phyloP scores from a whole-genome alignment of 148 eudicot species.

The Nepenthes gracilis region DNA sequence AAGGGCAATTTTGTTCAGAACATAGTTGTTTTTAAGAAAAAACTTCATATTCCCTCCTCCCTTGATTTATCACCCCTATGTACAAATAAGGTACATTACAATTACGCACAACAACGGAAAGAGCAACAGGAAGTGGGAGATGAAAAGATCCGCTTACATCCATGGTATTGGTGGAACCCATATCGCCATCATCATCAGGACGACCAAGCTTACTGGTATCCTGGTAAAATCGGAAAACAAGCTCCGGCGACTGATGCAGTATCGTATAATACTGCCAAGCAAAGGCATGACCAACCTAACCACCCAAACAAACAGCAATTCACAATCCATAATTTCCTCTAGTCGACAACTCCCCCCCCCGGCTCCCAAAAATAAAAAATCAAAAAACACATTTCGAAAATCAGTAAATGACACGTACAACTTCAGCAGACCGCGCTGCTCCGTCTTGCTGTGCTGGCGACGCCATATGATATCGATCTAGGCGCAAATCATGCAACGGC shows the following conservation, averaged over 20 bases:
- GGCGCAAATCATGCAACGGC: no score
- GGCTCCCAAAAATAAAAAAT: background rate
- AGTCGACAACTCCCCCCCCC: background rate
- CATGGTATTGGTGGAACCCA: conserved; percentile 67
- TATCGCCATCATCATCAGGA: conserved; percentile 33
- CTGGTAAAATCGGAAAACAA: conserved; percentile 64
- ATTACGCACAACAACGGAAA: no score
- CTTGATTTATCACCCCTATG: no score
- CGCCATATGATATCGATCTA: background rate
- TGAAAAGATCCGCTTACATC: conserved; percentile 25
- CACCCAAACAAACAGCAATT: background rate
- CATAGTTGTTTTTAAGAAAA: no score
- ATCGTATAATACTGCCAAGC: conserved; percentile 65
- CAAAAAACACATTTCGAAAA: background rate
- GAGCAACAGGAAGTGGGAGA: no score
- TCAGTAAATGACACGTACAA: background rate
- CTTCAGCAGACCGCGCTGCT: background rate
- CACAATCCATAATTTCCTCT: background rate
- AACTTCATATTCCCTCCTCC: no score
- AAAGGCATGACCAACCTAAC: conserved; percentile 81
- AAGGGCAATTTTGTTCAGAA: no score
- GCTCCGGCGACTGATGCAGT: conserved; percentile 57
- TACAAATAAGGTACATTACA: no score
- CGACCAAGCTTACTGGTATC: conserved; percentile 70
- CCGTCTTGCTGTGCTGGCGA: background rate